phyloP scores from a whole-genome alignment of 441 rosid species.

The Dalechampia spathulata region DNA sequence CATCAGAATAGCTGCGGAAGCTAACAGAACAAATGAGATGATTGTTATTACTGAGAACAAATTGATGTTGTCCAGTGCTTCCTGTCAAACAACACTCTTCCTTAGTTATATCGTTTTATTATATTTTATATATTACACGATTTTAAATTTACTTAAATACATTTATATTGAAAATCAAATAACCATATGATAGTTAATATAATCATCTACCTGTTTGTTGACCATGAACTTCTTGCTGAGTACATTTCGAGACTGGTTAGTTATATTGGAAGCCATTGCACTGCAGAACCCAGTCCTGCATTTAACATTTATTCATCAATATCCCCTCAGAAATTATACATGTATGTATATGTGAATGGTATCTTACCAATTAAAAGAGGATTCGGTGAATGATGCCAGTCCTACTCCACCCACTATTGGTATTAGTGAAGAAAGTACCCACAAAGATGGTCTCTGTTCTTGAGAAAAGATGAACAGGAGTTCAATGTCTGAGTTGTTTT shows the following conservation, averaged over 20 bases:
- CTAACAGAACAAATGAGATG: slow-evolving; percentile 63
- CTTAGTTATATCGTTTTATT: no score
- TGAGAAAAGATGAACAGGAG: no score
- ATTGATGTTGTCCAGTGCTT: slow-evolving; percentile 81
- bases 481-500: no score
- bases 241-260: slow-evolving; percentile 92
- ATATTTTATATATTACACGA: no score
- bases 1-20: slow-evolving; percentile 57
- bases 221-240: slow-evolving; percentile 94
- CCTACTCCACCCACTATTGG: slow-evolving; percentile 96
- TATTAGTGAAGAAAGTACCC: slow-evolving; percentile 70
- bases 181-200: no score
- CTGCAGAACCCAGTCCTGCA: slow-evolving; percentile 90
- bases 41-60: slow-evolving; percentile 88
- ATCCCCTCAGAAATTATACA: no score
- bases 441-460: slow-evolving; percentile 59
- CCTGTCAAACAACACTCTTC: slow-evolving; percentile 55
- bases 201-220: slow-evolving; percentile 85
- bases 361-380: slow-evolving; percentile 88
- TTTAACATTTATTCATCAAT: no score
- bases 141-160: no score
- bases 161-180: no score
- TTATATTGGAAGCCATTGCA: slow-evolving; percentile 97
- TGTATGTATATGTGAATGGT: no score
- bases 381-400: slow-evolving; percentile 81